Base-by-base conservation (phyloP, 192 early-diverging fungal species). In the Backusella westeae region DNA sequence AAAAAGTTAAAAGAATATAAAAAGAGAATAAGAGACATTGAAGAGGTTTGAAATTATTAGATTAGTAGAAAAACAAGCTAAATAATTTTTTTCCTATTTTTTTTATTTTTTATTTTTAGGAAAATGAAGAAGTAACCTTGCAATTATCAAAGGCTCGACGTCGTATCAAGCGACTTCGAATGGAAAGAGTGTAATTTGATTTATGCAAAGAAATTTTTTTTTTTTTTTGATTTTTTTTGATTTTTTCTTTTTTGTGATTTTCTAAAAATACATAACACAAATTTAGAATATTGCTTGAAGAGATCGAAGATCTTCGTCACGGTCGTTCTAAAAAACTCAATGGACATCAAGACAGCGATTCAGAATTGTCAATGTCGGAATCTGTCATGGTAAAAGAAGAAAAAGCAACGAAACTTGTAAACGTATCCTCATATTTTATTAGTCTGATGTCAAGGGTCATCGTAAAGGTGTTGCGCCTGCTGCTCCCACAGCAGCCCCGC, bases 321-420 rank as follows among this genome's bases (percentile, higher is more conserved):
- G 26, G 42, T 32, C 70, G 70, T 71, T 71, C 70, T 32, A 44
- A 26, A 44, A 39, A 29, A 32, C 26, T 49, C 5, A 68, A 68
- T 35, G 67, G 67, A n/a, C 42, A 71, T 71, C 39, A 29, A 5
- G 70, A 71, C 8, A 71, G 70, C 49, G 70, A 71, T 71, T 71
- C 70, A 34, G 70, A 71, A 49, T 46, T 71, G 70, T 71, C 70
- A 9, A 71, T 71, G 49, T 49, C 70, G 2, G 70, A 71, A 71
- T 71, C 70, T 2, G 39, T 71, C 29, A 19, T 71, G 35, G 70
- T 71, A 71, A 71, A 14, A 69, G 5, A 69, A 70, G 12, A 29
- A 44, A 2, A 17, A 26, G 8, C 10, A 10, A 70, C 42, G 17
- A 4, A 32, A 71, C 42, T 71, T 23, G 3, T 26, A 6, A 21